Conservation (phyloP, 176 grass and related monocot species). For the Ananas comosus region DNA sequence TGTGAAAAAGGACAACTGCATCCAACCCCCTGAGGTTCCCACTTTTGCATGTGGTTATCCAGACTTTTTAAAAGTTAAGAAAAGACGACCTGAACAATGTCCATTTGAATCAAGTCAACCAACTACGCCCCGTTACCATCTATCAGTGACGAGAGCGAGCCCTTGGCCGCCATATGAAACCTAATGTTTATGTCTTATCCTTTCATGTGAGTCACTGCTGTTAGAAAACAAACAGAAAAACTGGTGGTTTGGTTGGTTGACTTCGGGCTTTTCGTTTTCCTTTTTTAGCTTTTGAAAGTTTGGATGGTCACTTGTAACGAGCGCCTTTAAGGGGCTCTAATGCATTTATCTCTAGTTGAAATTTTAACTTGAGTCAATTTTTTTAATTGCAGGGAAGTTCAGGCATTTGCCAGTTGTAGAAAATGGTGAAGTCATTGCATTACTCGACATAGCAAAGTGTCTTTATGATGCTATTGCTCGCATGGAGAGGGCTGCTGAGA, state of each 20-base stretch:
- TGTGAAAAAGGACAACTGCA: not conserved
- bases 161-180: not conserved
- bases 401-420: conserved; percentile 97
- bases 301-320: no score
- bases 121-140: no score
- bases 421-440: conserved; percentile 87
- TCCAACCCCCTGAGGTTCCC: not conserved
- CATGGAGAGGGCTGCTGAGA: conserved; percentile 98
- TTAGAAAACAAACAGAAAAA: no score
- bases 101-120: not conserved
- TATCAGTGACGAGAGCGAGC: not conserved
- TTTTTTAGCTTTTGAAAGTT: no score
- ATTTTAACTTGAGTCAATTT: not conserved
- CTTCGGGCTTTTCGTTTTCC: no score
- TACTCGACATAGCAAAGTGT: conserved; percentile 96
- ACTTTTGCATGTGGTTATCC: no score
- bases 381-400: conserved; percentile 70
- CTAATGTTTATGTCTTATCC: no score
- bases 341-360: not conserved
- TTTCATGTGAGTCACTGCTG: no score
- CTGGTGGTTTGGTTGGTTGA: no score
- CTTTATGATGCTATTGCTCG: conserved; percentile 94
- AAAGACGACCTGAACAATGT: conserved; percentile 6
- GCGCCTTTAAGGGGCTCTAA: no score
- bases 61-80: no score